These are phyloP conservation scores for Phytophthora foliorum DNA, from an alignment of 352 stramenopile species.

Conservation along the genomic window DNA sequence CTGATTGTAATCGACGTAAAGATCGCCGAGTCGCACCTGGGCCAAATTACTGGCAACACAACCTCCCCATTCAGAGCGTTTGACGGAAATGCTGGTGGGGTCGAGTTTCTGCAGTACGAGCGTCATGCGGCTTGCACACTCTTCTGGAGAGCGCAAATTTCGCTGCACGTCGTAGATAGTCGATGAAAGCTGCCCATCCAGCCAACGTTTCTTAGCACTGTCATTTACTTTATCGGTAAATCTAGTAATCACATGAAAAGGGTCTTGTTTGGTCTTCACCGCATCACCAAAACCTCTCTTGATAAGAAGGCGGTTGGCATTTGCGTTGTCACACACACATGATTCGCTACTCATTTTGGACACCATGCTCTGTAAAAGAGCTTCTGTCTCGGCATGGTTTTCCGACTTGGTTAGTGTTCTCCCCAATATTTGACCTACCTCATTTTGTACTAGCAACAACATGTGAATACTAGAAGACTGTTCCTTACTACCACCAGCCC, in stretches of 20 bases:
- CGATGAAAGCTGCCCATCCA: too few species aligned
- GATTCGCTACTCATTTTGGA: neutral
- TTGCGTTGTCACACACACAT: conserved; percentile 6
- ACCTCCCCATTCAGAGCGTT: too few species aligned
- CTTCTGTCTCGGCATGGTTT: conserved; percentile 1
- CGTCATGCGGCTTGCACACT: too few species aligned
- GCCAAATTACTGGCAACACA: too few species aligned
- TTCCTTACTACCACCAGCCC: neutral
- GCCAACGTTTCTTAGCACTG: too few species aligned
- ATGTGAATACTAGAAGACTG: conserved; percentile 7
- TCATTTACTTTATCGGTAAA: too few species aligned
- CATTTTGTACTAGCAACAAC: conserved; percentile 9
- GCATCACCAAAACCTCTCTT: neutral
- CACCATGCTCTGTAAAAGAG: neutral
- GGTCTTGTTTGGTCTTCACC: conserved; percentile 4
- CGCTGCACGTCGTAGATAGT: too few species aligned
- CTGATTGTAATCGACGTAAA: too few species aligned
- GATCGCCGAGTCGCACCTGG: too few species aligned
- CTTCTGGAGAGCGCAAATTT: too few species aligned
- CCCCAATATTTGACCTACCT: neutral
- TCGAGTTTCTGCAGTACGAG: too few species aligned
- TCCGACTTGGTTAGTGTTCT: neutral
- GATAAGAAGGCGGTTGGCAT: conserved; percentile 2
- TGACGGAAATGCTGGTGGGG: too few species aligned
- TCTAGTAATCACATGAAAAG: conserved; percentile 1